Evolutionary conservation across 1,284 basidiomycete genomes (phyloP).

Genomic region (Heliocybe sulcata): DNA sequence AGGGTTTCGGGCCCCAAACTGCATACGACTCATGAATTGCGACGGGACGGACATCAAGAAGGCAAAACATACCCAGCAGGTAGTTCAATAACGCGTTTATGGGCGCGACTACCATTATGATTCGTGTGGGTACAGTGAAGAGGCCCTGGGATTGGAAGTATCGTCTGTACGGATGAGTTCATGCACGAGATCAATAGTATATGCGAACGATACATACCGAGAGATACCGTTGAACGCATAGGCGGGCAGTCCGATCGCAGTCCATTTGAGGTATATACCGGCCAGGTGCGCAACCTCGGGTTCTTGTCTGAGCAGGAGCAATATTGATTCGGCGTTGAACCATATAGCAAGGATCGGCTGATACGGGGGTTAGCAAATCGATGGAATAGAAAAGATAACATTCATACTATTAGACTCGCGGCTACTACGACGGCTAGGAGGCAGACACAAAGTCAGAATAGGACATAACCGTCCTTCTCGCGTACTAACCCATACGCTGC

Average conservation of each 20-base stretch:
- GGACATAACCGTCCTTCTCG: background rate
- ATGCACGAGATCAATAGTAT: constrained; percentile 20
- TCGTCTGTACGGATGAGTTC: constrained; percentile 36
- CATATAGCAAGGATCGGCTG: constrained; percentile 68
- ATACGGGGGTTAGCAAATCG: background rate
- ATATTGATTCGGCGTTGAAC: constrained; percentile 76
- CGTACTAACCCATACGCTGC: constrained; percentile 71
- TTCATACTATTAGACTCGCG: constrained; percentile 48
- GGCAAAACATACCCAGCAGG: constrained; percentile 50
- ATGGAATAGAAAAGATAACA: constrained; percentile 1
- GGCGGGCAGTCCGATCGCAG: constrained; percentile 82
- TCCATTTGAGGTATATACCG: constrained; percentile 69
- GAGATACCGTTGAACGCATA: constrained; percentile 76
- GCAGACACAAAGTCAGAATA: constrained; percentile 1
- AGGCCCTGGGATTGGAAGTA: constrained; percentile 91
- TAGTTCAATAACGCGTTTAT: constrained; percentile 84
- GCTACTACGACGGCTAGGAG: constrained; percentile 52
- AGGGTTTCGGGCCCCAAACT: constrained; percentile 79
- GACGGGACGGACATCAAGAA: background rate
- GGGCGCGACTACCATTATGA: constrained; percentile 81
- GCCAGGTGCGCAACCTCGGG: constrained; percentile 80
- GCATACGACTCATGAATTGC: constrained; percentile 4
- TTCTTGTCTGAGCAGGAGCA: constrained; percentile 80
- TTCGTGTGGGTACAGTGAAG: constrained; percentile 83
- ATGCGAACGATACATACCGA: constrained; percentile 30